Evolutionary conservation across 108 stramenopile species (phyloP), one percentile per base, ranked within the genome.

Genomic region (Pseudonitzschia multiseries): DNA sequence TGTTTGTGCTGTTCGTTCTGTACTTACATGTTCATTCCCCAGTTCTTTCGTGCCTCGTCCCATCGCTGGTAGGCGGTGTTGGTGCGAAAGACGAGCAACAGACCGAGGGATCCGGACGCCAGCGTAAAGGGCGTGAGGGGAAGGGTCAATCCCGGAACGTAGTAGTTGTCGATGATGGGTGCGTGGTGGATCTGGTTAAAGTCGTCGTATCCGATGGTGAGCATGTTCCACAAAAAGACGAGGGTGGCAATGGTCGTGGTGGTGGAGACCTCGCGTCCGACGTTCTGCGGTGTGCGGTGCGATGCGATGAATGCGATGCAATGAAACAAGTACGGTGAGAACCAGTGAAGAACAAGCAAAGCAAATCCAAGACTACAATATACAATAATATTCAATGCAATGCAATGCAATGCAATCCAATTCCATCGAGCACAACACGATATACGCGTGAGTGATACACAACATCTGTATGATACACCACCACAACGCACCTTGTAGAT

Each of bases 21-120:
- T 56, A 56, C 54, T 56, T 20, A 56, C 54, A 79, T 76, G 64
- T 83, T 86, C 33, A 83, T 74, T 32, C 89, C 89, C 89, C 89
- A 89, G 68, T 84, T 84, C 76, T 89, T 89, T 57, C 90, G 90
- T 28, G 90, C 90, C 72, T 91, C 90, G 83, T 91, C 87, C 90
- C 90, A 91, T 28, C 90, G 82, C 65, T 85, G 77, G 75, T 91
- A 91, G n/a, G 86, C 79, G 0, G 84, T 83, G 77, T 91, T 91
- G 65, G 90, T 91, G 18, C 90, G 82, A 72, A 91, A 91, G 61
- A 87, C 90, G 8, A 88, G 67, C 24, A 88, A 71, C 17, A 88
- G 71, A 60, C 87, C 87, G 21, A 88, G 74, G 22, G 72, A 79
- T 14, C 82, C 72, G 52, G 77, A 75, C 24, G 79, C 59, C 15